Evolutionary conservation across 352 stramenopile genomes (phyloP).

Genomic region (Pythium chondricola): DNA sequence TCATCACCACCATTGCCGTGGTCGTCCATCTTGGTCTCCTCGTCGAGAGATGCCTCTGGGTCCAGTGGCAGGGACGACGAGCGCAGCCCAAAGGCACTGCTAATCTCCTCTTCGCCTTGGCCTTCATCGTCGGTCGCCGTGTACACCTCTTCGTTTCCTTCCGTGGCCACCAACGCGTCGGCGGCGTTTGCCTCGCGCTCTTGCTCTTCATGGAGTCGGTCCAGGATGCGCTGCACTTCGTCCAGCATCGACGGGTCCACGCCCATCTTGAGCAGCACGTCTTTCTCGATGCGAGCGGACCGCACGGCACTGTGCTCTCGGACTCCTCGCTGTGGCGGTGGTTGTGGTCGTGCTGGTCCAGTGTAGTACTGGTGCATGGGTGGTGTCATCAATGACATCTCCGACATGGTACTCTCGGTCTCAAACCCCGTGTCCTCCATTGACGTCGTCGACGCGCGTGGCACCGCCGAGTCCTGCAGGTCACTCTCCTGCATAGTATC

Average conservation of each 20-base stretch:
- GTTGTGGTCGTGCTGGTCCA: constrained; percentile 6
- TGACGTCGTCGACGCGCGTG: constrained; percentile 26
- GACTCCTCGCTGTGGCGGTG: constrained; percentile 4
- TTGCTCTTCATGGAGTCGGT: constrained; percentile 45
- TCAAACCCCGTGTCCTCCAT: constrained; percentile 51
- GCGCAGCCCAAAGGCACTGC: constrained; percentile 39
- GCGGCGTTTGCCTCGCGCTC: constrained; percentile 11
- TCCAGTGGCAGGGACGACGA: constrained; percentile 16
- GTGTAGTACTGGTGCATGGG: not conserved
- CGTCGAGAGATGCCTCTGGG: constrained; percentile 14
- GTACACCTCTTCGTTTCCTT: constrained; percentile 26
- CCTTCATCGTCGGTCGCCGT: constrained; percentile 24
- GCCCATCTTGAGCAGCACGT: constrained; percentile 66
- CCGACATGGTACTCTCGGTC: constrained; percentile 42
- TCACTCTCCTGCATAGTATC: constrained; percentile 1
- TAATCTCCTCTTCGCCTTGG: constrained; percentile 24
- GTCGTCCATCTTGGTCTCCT: constrained; percentile 26
- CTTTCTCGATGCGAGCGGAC: constrained; percentile 67
- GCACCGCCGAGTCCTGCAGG: constrained; percentile 8
- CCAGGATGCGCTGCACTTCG: constrained; percentile 62
- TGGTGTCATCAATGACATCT: constrained; percentile 20
- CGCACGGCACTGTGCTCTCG: constrained; percentile 25
- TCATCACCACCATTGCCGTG: constrained; percentile 8
- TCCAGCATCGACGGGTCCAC: constrained; percentile 65
- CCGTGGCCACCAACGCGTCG: not conserved